Percentiles rank a stretch among this genome's conserved stretches.
Evolutionary conservation across 2,329 filamentous ascomycete species (phyloP).

Genomic region (Cercospora sojina): DNA sequence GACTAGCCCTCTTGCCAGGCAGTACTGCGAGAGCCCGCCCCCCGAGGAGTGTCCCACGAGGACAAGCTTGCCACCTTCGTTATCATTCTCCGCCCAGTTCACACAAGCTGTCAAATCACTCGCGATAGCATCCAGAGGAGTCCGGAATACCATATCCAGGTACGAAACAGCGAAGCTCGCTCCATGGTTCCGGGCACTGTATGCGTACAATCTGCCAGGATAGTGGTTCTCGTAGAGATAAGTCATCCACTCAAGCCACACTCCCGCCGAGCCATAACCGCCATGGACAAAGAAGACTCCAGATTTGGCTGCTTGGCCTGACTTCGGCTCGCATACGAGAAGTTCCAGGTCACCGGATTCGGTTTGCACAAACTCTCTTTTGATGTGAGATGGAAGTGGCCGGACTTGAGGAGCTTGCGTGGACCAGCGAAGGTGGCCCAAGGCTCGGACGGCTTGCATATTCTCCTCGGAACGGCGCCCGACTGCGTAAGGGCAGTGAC

Average conservation of each 20-base stretch:
- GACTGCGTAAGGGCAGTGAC: neutral
- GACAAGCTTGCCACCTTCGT: conserved; percentile 35
- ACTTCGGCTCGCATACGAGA: conserved; percentile 42
- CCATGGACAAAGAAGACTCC: conserved; percentile 55
- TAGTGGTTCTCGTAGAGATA: conserved; percentile 44
- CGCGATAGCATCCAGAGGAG: conserved; percentile 45
- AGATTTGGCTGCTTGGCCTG: conserved; percentile 34
- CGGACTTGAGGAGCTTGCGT: conserved; percentile 10
- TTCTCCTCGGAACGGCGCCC: neutral
- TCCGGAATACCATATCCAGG: conserved; percentile 50
- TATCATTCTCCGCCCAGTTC: conserved; percentile 30
- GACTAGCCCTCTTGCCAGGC: conserved; percentile 42
- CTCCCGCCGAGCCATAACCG: conserved; percentile 55
- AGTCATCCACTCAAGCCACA: conserved; percentile 55
- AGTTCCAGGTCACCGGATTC: conserved; percentile 52
- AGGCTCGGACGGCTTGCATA: conserved; percentile 12
- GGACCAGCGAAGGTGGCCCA: conserved; percentile 14
- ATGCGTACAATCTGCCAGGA: conserved; percentile 53
- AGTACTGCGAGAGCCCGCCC: conserved; percentile 52
- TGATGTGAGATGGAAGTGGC: conserved; percentile 15
- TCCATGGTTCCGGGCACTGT: conserved; percentile 56
- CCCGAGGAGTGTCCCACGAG: conserved; percentile 54
- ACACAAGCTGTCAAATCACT: conserved; percentile 50
- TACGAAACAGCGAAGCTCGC: conserved; percentile 54
- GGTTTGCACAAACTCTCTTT: conserved; percentile 33